Evolutionary conservation across 2,329 filamentous ascomycete genomes (phyloP).

Genomic region (Fusarium graminum): DNA sequence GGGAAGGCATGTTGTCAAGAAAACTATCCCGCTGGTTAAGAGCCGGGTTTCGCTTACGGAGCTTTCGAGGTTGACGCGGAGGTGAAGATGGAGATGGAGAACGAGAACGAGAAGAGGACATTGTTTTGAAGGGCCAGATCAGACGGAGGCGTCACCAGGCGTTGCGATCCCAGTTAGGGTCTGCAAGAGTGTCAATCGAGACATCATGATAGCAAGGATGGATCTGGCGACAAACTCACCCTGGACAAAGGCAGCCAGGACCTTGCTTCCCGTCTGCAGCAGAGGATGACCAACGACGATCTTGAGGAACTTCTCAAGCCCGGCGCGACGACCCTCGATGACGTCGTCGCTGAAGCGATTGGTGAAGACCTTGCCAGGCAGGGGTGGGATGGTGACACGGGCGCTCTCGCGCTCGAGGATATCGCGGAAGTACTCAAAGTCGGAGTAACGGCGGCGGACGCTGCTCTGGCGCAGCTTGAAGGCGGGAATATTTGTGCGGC

Average conservation of each 20-base stretch:
- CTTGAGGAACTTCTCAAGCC: slow-evolving; percentile 94
- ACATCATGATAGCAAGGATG: slow-evolving; percentile 16
- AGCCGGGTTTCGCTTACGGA: slow-evolving; percentile 47
- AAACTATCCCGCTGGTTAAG: slow-evolving; percentile 38
- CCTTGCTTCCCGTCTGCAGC: slow-evolving; percentile 97
- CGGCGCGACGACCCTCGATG: slow-evolving; percentile 92
- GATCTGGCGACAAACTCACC: slow-evolving; percentile 64
- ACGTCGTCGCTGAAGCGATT: slow-evolving; percentile 98
- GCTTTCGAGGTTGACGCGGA: slow-evolving; percentile 44
- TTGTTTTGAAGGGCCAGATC: slow-evolving; percentile 40
- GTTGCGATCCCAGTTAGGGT: slow-evolving; percentile 92
- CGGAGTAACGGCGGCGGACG: slow-evolving; percentile 93
- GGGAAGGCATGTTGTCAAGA: slow-evolving; percentile 33
- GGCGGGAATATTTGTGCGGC: slow-evolving; percentile 97
- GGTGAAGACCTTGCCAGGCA: slow-evolving; percentile 97
- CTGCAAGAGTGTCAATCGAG: slow-evolving; percentile 55
- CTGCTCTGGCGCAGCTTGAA: slow-evolving; percentile 94
- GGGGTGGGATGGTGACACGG: slow-evolving; percentile 92
- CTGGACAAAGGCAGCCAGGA: slow-evolving; percentile 95
- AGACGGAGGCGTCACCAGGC: slow-evolving; percentile 73
- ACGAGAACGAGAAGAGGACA: slow-evolving; percentile 36
- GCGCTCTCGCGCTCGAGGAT: slow-evolving; percentile 96
- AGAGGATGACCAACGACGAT: slow-evolving; percentile 97
- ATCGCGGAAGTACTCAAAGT: slow-evolving; percentile 99
- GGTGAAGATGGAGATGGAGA: slow-evolving; percentile 29